These are phyloP conservation scores for Aspergillus unguis DNA, from an alignment of 2,329 filamentous ascomycete genomes.

Conservation along the genomic window DNA sequence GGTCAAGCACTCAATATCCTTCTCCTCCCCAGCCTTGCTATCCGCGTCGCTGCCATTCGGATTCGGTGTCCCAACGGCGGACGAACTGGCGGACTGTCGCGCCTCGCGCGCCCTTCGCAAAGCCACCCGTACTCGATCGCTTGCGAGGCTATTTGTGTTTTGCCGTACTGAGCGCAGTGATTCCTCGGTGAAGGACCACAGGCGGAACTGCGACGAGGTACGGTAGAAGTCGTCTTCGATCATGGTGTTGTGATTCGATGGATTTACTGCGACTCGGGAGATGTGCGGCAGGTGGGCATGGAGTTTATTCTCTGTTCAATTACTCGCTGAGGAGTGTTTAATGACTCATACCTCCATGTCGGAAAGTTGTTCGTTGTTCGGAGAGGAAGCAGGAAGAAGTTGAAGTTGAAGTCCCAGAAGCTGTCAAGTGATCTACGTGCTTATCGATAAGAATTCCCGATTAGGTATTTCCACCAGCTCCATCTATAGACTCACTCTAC, in stretches of 20 bases:
- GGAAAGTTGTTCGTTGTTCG: background rate
- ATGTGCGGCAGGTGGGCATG: no score
- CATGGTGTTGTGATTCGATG: conserved; percentile 46
- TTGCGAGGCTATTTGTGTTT: conserved; percentile 75
- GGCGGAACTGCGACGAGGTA: conserved; percentile 80
- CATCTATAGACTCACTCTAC: background rate
- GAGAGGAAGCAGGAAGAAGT: background rate
- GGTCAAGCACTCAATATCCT: conserved; percentile 72
- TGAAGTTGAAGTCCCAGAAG: background rate
- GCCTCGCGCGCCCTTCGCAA: conserved; percentile 48
- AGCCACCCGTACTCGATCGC: conserved; percentile 62
- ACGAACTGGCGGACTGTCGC: conserved; percentile 30
- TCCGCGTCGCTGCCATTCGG: conserved; percentile 29
- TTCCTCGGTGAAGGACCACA: conserved; percentile 85
- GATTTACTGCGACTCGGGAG: no score
- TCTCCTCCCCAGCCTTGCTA: conserved; percentile 33
- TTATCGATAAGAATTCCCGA: conserved; percentile 20
- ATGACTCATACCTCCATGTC: conserved; percentile 5
- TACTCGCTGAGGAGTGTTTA: background rate
- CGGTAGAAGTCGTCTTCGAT: conserved; percentile 90
- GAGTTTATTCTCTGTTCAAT: background rate
- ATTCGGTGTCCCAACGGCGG: conserved; percentile 31
- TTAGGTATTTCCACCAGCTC: background rate
- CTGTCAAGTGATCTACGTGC: conserved; percentile 17
- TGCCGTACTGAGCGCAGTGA: conserved; percentile 68